These are phyloP conservation scores for Sclerotinia nivalis DNA, from an alignment of 2,329 filamentous ascomycete species.

Conservation along the genomic window DNA sequence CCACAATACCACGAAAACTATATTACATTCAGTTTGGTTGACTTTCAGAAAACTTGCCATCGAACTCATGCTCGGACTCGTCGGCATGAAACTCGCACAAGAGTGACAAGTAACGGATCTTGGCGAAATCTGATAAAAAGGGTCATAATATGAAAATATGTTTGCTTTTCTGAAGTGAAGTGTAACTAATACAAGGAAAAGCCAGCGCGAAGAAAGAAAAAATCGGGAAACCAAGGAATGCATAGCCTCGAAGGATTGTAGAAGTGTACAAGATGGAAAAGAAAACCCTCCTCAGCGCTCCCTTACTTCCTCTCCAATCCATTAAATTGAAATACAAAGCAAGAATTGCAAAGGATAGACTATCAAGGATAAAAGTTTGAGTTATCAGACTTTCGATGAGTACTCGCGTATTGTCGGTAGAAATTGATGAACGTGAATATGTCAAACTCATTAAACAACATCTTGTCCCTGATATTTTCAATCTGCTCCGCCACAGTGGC, in stretches of 20 bases:
- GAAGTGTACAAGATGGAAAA: slow-evolving; percentile 8
- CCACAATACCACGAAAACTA: slow-evolving; percentile 12
- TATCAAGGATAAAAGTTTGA: slow-evolving; percentile 1
- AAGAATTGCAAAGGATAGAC: slow-evolving; percentile 12
- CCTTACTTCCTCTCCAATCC: not conserved
- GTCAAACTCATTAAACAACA: slow-evolving; percentile 27
- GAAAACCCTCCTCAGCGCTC: not conserved
- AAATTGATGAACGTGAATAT: slow-evolving; percentile 8
- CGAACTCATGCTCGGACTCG: not conserved
- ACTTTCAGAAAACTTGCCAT: slow-evolving; percentile 19
- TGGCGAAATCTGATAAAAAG: not conserved
- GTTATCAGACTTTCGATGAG: slow-evolving; percentile 12
- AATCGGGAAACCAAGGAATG: not conserved
- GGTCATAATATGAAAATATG: not conserved
- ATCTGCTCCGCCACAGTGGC: slow-evolving; percentile 16
- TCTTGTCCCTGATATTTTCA: slow-evolving; percentile 23
- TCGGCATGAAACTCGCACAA: slow-evolving; percentile 14
- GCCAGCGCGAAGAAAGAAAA: not conserved
- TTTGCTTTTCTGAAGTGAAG: slow-evolving; percentile 14
- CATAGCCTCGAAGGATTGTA: not conserved
- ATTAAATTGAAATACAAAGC: slow-evolving; percentile 15
- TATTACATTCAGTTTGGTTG: slow-evolving; percentile 9
- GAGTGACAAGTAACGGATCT: not conserved
- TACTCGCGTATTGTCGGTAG: slow-evolving; percentile 4
- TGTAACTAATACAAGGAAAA: slow-evolving; percentile 18